phyloP scores from a whole-genome alignment of 495 filamentous ascomycete genomes.

The Paragyromitra xinjiangensis region DNA sequence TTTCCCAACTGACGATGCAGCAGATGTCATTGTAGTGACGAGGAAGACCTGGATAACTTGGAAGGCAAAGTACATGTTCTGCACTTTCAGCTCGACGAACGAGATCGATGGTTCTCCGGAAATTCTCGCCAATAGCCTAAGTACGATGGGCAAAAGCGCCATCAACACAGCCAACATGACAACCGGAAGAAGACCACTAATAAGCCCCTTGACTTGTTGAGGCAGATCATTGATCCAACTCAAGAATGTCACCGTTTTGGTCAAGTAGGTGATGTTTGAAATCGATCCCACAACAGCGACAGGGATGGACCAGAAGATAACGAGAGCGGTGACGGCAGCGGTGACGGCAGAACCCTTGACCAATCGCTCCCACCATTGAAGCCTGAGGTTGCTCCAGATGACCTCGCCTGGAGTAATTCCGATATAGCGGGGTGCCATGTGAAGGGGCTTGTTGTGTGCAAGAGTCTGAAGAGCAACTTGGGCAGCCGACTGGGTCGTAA shows the following conservation, averaged over 20 bases:
- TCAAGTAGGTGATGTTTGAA: slow-evolving; percentile 81
- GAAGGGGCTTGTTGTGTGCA: slow-evolving; percentile 85
- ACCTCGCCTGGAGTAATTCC: slow-evolving; percentile 85
- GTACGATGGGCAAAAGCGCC: slow-evolving; percentile 85
- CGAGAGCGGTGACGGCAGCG: slow-evolving; percentile 76
- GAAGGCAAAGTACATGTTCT: slow-evolving; percentile 94
- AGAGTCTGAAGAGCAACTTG: slow-evolving; percentile 87
- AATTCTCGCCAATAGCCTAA: slow-evolving; percentile 76
- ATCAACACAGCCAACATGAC: slow-evolving; percentile 85
- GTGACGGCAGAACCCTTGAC: slow-evolving; percentile 74
- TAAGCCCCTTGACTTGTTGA: slow-evolving; percentile 73
- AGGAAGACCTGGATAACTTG: slow-evolving; percentile 96
- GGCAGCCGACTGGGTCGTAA: slow-evolving; percentile 79
- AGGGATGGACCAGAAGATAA: slow-evolving; percentile 96
- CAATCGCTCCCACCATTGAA: slow-evolving; percentile 87
- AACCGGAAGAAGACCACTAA: slow-evolving; percentile 84
- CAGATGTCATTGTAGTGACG: slow-evolving; percentile 79
- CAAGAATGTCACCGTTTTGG: slow-evolving; percentile 70
- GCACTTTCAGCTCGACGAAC: slow-evolving; percentile 82
- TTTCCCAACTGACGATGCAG: slow-evolving; percentile 72
- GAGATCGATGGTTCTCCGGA: slow-evolving; percentile 80
- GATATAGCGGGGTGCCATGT: slow-evolving; percentile 91
- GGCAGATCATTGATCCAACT: slow-evolving; percentile 79
- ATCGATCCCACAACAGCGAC: slow-evolving; percentile 85
- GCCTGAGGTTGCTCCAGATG: slow-evolving; percentile 85